Conservation (phyloP, 2,329 filamentous ascomycete species). For the Byssochlamys sp. region DNA sequence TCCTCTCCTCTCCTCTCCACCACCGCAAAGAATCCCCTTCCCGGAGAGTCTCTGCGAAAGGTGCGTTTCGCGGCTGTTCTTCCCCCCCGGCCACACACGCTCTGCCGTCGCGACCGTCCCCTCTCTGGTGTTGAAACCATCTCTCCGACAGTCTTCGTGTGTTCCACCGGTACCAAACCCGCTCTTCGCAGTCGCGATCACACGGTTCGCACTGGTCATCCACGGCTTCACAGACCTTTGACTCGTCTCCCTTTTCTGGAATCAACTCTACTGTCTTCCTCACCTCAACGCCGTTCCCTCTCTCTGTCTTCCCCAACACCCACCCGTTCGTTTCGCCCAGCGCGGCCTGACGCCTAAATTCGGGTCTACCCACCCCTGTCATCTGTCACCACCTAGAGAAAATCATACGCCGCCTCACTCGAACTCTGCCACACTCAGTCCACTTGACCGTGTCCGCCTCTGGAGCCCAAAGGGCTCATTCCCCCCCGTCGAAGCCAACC, state of each 20-base stretch:
- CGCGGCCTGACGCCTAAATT: not conserved
- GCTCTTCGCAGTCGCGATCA: not conserved
- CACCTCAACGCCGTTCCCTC: no score
- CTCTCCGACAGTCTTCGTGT: not conserved
- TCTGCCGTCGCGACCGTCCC: not conserved
- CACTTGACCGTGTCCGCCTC: not conserved
- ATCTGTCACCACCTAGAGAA: not conserved
- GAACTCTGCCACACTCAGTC: constrained; percentile 1
- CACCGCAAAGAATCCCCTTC: constrained; percentile 1
- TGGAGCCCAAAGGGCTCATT: not conserved
- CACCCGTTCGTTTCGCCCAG: not conserved
- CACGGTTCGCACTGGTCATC: not conserved
- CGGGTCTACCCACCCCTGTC: not conserved
- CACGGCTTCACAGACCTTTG: not conserved
- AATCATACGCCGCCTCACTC: not conserved
- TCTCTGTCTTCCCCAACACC: not conserved
- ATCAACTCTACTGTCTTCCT: not conserved
- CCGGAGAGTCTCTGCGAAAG: not conserved
- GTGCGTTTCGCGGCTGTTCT: not conserved
- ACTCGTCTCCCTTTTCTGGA: not conserved
- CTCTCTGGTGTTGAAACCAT: not conserved
- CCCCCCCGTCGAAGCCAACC: not conserved
- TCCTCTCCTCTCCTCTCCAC: constrained; percentile 1
- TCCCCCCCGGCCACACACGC: not conserved
- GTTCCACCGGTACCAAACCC: not conserved